phyloP scores from a whole-genome alignment of 2,329 filamentous ascomycete genomes.

The Cercospora zeae-maydis region DNA sequence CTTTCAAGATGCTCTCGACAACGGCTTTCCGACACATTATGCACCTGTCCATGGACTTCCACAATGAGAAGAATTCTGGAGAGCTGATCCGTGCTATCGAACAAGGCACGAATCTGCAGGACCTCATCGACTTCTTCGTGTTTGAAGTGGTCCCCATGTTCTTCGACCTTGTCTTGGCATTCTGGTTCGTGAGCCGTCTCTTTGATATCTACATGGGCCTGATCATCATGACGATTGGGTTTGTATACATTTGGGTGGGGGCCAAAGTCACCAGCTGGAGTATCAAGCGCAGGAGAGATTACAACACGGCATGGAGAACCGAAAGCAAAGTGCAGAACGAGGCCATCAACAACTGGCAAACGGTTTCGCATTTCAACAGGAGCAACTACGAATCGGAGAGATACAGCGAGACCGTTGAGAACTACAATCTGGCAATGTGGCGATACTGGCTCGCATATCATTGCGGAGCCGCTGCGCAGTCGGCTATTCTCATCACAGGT shows the following conservation, averaged over 20 bases:
- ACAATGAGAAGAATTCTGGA: constrained; percentile 62
- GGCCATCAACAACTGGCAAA: constrained; percentile 58
- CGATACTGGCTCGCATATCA: constrained; percentile 32
- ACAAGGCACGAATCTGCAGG: constrained; percentile 58
- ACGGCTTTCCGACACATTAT: constrained; percentile 66
- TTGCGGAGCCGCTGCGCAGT: constrained; percentile 42
- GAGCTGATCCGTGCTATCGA: constrained; percentile 63
- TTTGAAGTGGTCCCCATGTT: constrained; percentile 61
- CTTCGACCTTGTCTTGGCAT: constrained; percentile 59
- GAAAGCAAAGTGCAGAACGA: constrained; percentile 56
- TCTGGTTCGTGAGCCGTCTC: constrained; percentile 57
- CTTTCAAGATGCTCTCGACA: constrained; percentile 56
- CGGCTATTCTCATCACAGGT: constrained; percentile 48
- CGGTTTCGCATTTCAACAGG: constrained; percentile 59
- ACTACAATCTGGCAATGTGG: constrained; percentile 35
- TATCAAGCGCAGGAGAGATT: constrained; percentile 30
- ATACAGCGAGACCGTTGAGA: constrained; percentile 44
- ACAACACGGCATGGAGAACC: constrained; percentile 40
- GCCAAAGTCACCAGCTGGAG: constrained; percentile 44
- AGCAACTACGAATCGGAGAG: constrained; percentile 51
- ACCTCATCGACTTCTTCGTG: constrained; percentile 57
- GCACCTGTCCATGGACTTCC: constrained; percentile 67
- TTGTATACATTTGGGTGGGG: constrained; percentile 54
- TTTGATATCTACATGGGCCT: constrained; percentile 61
- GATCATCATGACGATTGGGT: constrained; percentile 45